A percentile compares a stretch with the other conserved stretches of the same genome.
Evolutionary conservation across 148 eudicot genomes (phyloP).

Genomic region (Simmondsia chinensis): DNA sequence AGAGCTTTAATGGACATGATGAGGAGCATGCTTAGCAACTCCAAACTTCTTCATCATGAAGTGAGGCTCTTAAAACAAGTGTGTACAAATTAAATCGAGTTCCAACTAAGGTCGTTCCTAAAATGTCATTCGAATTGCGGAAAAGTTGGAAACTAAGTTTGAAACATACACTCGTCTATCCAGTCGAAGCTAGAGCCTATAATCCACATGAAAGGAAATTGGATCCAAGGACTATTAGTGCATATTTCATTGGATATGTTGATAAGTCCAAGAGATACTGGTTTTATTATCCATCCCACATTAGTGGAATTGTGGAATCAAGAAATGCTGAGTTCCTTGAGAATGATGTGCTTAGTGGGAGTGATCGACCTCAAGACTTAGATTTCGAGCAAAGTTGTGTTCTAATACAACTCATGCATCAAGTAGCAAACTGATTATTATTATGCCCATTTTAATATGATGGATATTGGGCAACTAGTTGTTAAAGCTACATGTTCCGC

Average conservation of each 20-base stretch:
- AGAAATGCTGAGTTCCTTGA: slow-evolving; percentile 7
- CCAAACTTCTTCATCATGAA: slow-evolving; percentile 1
- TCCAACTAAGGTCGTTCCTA: slow-evolving; percentile 2
- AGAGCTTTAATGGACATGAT: neutral
- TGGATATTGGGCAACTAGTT: neutral
- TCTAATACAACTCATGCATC: neutral
- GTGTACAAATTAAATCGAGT: slow-evolving; percentile 7
- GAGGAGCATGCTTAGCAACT: slow-evolving; percentile 2
- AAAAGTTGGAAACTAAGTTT: slow-evolving; percentile 10
- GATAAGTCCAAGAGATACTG: neutral
- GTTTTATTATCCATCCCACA: slow-evolving; percentile 3
- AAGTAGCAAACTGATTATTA: too few species aligned
- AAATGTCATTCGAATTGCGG: slow-evolving; percentile 1
- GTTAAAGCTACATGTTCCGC: too few species aligned
- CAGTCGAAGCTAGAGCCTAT: too few species aligned
- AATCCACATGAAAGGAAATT: too few species aligned
- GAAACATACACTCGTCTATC: neutral
- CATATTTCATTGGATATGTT: slow-evolving; percentile 1
- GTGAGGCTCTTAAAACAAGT: slow-evolving; percentile 1
- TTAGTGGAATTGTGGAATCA: neutral
- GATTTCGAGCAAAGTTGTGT: neutral
- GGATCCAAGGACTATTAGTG: neutral
- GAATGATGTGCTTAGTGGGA: slow-evolving; percentile 9
- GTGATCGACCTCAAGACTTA: neutral
- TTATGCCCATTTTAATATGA: neutral